Conservation (phyloP, 1,139 yeast genomes). For the Pichia sp. region DNA sequence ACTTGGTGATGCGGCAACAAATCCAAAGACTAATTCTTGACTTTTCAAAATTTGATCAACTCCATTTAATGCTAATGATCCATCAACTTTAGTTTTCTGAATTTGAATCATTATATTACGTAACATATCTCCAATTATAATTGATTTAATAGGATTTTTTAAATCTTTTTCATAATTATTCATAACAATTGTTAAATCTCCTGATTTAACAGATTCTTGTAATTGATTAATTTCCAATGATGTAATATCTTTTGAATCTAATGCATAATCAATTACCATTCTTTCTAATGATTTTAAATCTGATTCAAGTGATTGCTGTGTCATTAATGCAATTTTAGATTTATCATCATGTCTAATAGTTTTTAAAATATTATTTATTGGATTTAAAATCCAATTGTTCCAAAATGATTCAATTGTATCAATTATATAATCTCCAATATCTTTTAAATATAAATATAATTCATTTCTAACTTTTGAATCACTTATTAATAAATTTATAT, state of each 20-base stretch:
- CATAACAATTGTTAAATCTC: constrained; percentile 61
- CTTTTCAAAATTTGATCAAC: constrained; percentile 84
- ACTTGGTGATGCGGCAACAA: constrained; percentile 85
- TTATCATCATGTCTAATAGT: constrained; percentile 79
- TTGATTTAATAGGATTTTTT: constrained; percentile 58
- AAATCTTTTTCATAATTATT: constrained; percentile 73
- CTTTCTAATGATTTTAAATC: constrained; percentile 78
- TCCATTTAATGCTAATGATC: constrained; percentile 82
- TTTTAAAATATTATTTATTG: constrained; percentile 65
- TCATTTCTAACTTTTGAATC: constrained; percentile 4
- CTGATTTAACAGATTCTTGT: constrained; percentile 29
- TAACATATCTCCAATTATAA: constrained; percentile 62
- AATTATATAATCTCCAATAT: constrained; percentile 39
- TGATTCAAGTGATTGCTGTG: constrained; percentile 70
- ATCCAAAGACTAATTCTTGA: constrained; percentile 88
- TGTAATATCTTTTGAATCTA: constrained; percentile 34
- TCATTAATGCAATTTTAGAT: constrained; percentile 66
- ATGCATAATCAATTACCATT: constrained; percentile 75
- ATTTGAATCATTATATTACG: constrained; percentile 79
- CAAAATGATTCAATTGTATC: constrained; percentile 65
- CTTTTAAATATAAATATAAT: neutral
- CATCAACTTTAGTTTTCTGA: constrained; percentile 94
- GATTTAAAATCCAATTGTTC: constrained; percentile 77
- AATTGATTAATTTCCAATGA: constrained; percentile 30
- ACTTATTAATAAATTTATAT: constrained; percentile 3